phyloP scores from a whole-genome alignment of 768 basidiomycete genomes.

The Collybia sordida region DNA sequence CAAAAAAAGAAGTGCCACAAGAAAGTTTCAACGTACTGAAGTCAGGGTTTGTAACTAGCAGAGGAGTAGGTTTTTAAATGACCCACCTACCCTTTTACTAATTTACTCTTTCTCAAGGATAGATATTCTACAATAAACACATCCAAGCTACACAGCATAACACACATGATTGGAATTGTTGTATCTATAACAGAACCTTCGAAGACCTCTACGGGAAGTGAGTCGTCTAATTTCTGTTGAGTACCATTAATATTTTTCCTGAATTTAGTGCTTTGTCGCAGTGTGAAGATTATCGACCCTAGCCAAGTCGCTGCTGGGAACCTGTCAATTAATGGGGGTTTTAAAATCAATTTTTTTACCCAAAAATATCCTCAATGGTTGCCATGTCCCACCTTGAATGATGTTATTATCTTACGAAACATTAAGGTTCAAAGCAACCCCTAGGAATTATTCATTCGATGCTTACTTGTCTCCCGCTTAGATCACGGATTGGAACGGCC shows the following conservation, averaged over 20 bases:
- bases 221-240: neutral
- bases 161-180: constrained; percentile 24
- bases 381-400: constrained; percentile 45
- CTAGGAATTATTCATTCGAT: neutral
- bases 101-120: constrained; percentile 9
- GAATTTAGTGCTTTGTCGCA: constrained; percentile 43
- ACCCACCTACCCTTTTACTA: neutral
- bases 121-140: constrained; percentile 15
- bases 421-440: constrained; percentile 41
- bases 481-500: constrained; percentile 26
- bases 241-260: neutral
- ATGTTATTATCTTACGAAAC: constrained; percentile 49
- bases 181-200: constrained; percentile 12
- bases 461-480: constrained; percentile 11
- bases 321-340: constrained; percentile 16
- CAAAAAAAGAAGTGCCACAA: neutral
- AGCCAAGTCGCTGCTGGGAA: constrained; percentile 36
- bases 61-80: neutral
- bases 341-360: constrained; percentile 53
- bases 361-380: constrained; percentile 47
- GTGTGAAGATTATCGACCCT: constrained; percentile 51
- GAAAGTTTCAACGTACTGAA: neutral
- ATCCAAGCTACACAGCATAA: constrained; percentile 2
- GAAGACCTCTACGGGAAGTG: constrained; percentile 22
- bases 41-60: neutral